Evolutionary conservation across 805 yeast species (phyloP).

Genomic region (Candida stauntonica): DNA sequence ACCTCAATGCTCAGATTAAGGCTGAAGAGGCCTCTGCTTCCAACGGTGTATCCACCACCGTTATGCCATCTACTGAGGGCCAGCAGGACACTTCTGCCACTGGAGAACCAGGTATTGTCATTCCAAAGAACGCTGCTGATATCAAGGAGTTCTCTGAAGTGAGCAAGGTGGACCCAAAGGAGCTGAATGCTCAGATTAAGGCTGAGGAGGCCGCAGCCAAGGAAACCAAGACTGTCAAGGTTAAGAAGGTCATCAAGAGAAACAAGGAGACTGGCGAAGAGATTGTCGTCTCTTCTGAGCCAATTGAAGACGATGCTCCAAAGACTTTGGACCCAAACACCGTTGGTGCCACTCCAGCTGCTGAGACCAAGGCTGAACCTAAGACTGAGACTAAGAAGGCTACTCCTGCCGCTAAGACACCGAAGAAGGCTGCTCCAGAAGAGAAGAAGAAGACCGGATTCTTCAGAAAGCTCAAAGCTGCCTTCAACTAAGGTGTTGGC

Average conservation of each 20-base stretch:
- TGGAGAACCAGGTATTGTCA: slow-evolving; percentile 66
- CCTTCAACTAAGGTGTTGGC: slow-evolving; percentile 15
- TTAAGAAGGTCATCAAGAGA: slow-evolving; percentile 35
- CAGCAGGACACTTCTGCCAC: slow-evolving; percentile 40
- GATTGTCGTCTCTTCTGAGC: slow-evolving; percentile 31
- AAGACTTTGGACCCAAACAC: slow-evolving; percentile 21
- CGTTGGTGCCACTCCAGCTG: slow-evolving; percentile 2
- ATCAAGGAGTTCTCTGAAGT: slow-evolving; percentile 62
- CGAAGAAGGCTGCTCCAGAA: slow-evolving; percentile 20
- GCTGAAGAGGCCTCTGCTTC: slow-evolving; percentile 17
- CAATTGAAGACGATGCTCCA: slow-evolving; percentile 21
- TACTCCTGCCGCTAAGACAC: slow-evolving; percentile 4
- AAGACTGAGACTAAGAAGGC: slow-evolving; percentile 1
- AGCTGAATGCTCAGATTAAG: slow-evolving; percentile 44
- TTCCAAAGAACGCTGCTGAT: slow-evolving; percentile 60
- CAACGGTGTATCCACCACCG: slow-evolving; percentile 33
- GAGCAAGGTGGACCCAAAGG: slow-evolving; percentile 50
- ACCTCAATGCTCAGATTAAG: slow-evolving; percentile 35
- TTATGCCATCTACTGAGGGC: slow-evolving; percentile 42
- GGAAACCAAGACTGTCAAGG: slow-evolving; percentile 28
- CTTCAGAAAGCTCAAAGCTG: slow-evolving; percentile 21
- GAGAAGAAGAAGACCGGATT: slow-evolving; percentile 25
- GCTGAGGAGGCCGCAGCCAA: slow-evolving; percentile 24
- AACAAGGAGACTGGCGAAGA: slow-evolving; percentile 40
- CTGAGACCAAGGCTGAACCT: slow-evolving; percentile 2